Evolutionary conservation across 371 early-diverging fungal genomes (phyloP), one percentile per base, ranked within the genome.

Genomic region (Smittium culicis): DNA sequence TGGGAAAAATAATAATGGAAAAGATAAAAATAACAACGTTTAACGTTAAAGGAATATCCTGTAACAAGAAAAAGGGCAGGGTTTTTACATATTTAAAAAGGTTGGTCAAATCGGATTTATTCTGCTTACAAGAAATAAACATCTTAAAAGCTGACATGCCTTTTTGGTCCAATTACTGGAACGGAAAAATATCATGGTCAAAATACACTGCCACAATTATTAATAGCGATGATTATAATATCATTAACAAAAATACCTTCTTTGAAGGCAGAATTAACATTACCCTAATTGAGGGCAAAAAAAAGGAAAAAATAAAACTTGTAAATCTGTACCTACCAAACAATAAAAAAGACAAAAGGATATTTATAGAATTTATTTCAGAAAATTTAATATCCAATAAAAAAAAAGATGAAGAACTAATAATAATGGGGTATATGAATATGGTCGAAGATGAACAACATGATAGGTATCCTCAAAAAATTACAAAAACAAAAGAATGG

Each of bases 181-280:
- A 35, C 25, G 34, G n/a, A n/a, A n/a, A 63, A 35, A 14, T 24
- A 27, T n/a, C 2, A 32, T 63, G 28, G 2, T 34, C n/a, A 34
- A 27, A 63, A 32, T 32, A 63, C 32, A 34, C 2, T 3, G 63
- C 63, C 20, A 30, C 17, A 32, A n/a, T 63, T 34, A 63, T 63
- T 5, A 63, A 27, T 33, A n/a, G 35, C 35, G n/a, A n/a, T 30
- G 35, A 32, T 2, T 63, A 30, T n/a, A 63, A 33, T 29, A 63
- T 63, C 14, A 63, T 2, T 5, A 32, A 63, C 27, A 63, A 2
- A 31, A 31, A 14, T 32, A 33, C n/a, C n/a, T 63, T 32, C 1
- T n/a, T 32, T n/a, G 63, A 63, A n/a, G 63, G 63, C n/a, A 63
- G 63, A 33, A 32, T 63, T 34, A 63, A 32, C 11, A 32, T 32